Evolutionary conservation across 1,284 basidiomycete genomes (phyloP), one percentile per base, ranked within the genome.

Genomic region (Cutaneotrichosporon dermatis): DNA sequence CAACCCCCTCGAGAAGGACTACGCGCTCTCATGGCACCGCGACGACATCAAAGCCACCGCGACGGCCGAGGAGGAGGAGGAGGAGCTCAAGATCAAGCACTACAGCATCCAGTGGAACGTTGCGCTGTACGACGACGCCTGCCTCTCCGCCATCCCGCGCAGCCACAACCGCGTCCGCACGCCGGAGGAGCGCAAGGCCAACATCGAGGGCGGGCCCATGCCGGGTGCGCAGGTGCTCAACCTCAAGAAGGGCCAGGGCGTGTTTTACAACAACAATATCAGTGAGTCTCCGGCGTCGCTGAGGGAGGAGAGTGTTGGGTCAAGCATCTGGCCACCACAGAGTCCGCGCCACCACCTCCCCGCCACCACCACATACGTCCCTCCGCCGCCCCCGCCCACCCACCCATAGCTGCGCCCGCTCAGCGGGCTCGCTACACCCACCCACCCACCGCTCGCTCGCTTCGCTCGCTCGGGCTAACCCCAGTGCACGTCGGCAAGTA

Each of bases 51-150:
- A 79, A 53, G 85, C 85, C 62, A 80, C 81, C 35, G 87, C 86
- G 0, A 82, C 80, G 0, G 74, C 80, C n/a, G 83, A 85, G 10
- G 86, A 91, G 67, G 90, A 92, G 69, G 68, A 69, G 1, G 69
- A 78, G 34, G 84, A 84, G 2, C 82, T 92, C 4, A 76, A 75
- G 4, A 77, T 83, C 34, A 88, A 86, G 82, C 84, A 86, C 59
- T 81, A 85, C 67, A 88, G 87, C 4, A 82, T 90, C 4, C 89
- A 92, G 78, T 92, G 89, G 88, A 91, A 91, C 70, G 86, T 87
- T 82, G 88, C 88, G 0, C 79, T 92, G 25, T 88, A 88, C 67
- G 81, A 83, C 57, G 89, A 91, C 68, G 80, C 82, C 0, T 91
- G 88, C 72, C 82, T 92, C 0, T 88, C 83, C 68, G 80, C 90